These are phyloP conservation scores for Pleurotus citrinopileatus DNA, from an alignment of 768 basidiomycete species.

Conservation along the genomic window DNA sequence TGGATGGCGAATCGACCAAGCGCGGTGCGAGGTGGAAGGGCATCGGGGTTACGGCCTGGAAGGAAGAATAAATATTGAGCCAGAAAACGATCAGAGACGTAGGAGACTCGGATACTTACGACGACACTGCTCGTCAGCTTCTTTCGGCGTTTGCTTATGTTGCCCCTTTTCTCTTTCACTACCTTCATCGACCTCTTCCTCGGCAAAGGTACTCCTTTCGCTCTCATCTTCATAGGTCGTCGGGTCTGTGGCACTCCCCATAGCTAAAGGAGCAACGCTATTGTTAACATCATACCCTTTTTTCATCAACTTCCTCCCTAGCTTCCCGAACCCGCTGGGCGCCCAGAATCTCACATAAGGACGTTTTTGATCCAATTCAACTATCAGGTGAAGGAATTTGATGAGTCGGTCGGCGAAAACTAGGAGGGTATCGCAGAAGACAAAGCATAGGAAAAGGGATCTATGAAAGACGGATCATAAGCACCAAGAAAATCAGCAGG, in stretches of 20 bases:
- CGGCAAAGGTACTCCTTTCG: not conserved
- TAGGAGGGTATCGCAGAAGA: slow-evolving; percentile 40
- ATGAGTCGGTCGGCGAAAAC: slow-evolving; percentile 35
- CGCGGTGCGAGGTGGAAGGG: slow-evolving; percentile 34
- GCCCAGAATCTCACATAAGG: slow-evolving; percentile 37
- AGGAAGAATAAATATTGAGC: not conserved
- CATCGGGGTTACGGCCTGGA: slow-evolving; percentile 39
- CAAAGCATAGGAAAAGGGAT: slow-evolving; percentile 43
- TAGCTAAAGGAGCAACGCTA: slow-evolving; percentile 26
- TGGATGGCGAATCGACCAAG: slow-evolving; percentile 30
- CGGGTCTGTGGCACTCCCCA: slow-evolving; percentile 36
- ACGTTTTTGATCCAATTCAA: slow-evolving; percentile 33
- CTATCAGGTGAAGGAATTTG: slow-evolving; percentile 27
- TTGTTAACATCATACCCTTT: slow-evolving; percentile 19
- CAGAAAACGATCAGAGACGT: not conserved
- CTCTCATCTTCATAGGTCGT: slow-evolving; percentile 23
- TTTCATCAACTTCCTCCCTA: slow-evolving; percentile 32
- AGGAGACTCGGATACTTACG: not conserved
- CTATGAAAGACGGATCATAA: slow-evolving; percentile 17
- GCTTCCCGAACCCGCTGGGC: slow-evolving; percentile 38
- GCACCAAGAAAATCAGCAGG: not conserved
- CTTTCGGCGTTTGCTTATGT: slow-evolving; percentile 13
- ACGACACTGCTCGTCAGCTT: not conserved
- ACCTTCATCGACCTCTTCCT: slow-evolving; percentile 19
- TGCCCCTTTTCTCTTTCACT: slow-evolving; percentile 14